These are phyloP conservation scores for Chaetomium strumarium DNA, from an alignment of 2,329 filamentous ascomycete genomes.

Conservation along the genomic window DNA sequence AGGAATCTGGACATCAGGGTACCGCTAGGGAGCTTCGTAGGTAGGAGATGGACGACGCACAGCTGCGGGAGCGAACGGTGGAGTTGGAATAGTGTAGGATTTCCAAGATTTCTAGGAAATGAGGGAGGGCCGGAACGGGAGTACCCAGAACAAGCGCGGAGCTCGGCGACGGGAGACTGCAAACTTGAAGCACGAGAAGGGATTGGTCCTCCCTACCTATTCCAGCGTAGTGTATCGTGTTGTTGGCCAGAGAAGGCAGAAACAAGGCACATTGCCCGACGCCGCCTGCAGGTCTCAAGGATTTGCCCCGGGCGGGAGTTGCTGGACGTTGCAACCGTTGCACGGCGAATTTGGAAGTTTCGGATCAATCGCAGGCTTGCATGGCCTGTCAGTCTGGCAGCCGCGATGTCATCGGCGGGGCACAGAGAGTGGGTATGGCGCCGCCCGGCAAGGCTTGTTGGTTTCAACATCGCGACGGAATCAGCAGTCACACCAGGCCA, in stretches of 20 bases:
- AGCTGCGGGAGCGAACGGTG: neutral
- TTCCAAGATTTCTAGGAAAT: slow-evolving; percentile 6
- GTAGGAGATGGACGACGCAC: neutral
- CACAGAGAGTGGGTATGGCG: no score
- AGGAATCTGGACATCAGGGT: slow-evolving; percentile 18
- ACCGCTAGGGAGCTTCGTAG: neutral
- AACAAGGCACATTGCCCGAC: neutral
- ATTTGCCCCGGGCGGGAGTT: neutral
- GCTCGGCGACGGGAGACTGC: neutral
- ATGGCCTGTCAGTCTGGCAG: neutral
- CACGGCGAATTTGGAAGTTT: neutral
- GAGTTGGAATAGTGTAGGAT: neutral
- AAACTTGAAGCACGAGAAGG: neutral
- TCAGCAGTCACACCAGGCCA: no score
- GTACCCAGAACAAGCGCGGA: neutral
- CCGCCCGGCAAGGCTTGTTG: no score
- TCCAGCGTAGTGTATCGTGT: no score
- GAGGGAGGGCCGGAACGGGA: neutral
- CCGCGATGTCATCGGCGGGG: no score
- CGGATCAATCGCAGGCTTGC: neutral
- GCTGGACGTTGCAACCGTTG: no score
- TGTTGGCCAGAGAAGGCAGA: neutral
- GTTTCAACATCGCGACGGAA: no score
- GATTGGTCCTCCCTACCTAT: no score
- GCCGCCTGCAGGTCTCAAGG: neutral